A percentile compares a stretch with the other conserved stretches of the same genome.
Evolutionary conservation across 2,329 filamentous ascomycete species (phyloP).

Genomic region (Ophiobolus disseminans): DNA sequence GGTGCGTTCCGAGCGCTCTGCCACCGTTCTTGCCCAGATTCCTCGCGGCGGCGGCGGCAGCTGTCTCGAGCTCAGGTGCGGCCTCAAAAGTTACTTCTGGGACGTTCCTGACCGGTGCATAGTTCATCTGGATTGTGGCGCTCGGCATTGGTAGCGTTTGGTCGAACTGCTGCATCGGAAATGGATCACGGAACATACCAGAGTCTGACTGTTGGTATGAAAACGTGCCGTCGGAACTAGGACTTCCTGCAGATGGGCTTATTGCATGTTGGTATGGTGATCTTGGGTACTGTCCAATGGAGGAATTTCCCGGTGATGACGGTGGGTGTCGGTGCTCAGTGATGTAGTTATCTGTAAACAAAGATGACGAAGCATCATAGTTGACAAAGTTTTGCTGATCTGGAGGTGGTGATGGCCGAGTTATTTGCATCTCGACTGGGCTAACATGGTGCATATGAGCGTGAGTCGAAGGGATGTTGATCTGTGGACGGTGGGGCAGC

Average conservation of each 20-base stretch:
- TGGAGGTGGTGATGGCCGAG: slow-evolving; percentile 32
- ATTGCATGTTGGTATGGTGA: slow-evolving; percentile 28
- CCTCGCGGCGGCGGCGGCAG: slow-evolving; percentile 23
- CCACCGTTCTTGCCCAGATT: slow-evolving; percentile 44
- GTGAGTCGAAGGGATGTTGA: slow-evolving; percentile 18
- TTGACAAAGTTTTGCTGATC: slow-evolving; percentile 37
- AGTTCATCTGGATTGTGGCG: slow-evolving; percentile 12
- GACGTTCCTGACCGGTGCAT: slow-evolving; percentile 14
- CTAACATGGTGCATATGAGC: slow-evolving; percentile 19
- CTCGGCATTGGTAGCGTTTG: slow-evolving; percentile 7
- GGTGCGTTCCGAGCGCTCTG: slow-evolving; percentile 48
- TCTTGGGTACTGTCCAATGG: slow-evolving; percentile 23
- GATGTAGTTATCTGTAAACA: slow-evolving; percentile 37
- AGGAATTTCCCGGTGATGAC: slow-evolving; percentile 31
- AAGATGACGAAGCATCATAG: slow-evolving; percentile 30
- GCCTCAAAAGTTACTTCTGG: slow-evolving; percentile 28
- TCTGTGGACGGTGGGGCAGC: slow-evolving; percentile 18
- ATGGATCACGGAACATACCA: slow-evolving; percentile 28
- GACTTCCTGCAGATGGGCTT: slow-evolving; percentile 41
- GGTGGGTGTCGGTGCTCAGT: slow-evolving; percentile 22
- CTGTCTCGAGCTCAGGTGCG: slow-evolving; percentile 37
- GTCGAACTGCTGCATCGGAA: slow-evolving; percentile 17
- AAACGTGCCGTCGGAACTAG: slow-evolving; percentile 38
- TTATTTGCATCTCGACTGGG: slow-evolving; percentile 32
- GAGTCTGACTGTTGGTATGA: slow-evolving; percentile 37